phyloP scores from a whole-genome alignment of 768 basidiomycete species.

The Lentinus tigrinus region DNA sequence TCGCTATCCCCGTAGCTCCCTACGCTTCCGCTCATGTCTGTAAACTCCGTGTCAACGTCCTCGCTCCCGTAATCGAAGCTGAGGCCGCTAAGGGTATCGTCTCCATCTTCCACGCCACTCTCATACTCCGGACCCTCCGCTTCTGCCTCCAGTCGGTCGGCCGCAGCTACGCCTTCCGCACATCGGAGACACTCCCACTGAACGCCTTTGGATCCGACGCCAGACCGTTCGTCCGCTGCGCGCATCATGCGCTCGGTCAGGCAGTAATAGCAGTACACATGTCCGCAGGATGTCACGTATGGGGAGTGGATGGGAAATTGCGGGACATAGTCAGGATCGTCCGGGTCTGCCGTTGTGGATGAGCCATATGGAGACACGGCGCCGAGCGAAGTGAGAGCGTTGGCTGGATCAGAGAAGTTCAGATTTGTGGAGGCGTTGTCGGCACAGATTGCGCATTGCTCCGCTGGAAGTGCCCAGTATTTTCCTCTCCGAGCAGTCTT shows the following conservation, averaged over 20 bases:
- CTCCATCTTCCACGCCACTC: constrained; percentile 22
- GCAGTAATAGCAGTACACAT: constrained; percentile 93
- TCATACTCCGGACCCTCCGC: constrained; percentile 30
- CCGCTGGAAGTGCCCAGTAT: constrained; percentile 63
- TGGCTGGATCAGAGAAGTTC: constrained; percentile 52
- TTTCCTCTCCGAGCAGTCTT: constrained; percentile 43
- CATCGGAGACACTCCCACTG: constrained; percentile 88
- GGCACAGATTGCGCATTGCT: constrained; percentile 90
- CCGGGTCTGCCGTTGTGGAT: not conserved
- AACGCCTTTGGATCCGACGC: constrained; percentile 39
- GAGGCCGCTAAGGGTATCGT: constrained; percentile 9
- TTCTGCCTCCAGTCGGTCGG: constrained; percentile 55
- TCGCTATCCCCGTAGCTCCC: constrained; percentile 30
- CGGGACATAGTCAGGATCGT: constrained; percentile 42
- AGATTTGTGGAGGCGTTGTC: constrained; percentile 68
- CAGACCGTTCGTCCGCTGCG: constrained; percentile 54
- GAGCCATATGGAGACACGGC: constrained; percentile 27
- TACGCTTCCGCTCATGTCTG: constrained; percentile 29
- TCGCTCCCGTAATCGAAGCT: constrained; percentile 28
- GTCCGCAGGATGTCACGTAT: constrained; percentile 81
- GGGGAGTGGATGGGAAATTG: constrained; percentile 72
- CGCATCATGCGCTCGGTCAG: constrained; percentile 80
- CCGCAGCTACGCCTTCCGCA: constrained; percentile 58
- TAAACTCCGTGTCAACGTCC: constrained; percentile 23
- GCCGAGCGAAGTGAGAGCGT: constrained; percentile 39